These are phyloP conservation scores for Phytophthora pini DNA, from an alignment of 352 stramenopile genomes.

Conservation along the genomic window DNA sequence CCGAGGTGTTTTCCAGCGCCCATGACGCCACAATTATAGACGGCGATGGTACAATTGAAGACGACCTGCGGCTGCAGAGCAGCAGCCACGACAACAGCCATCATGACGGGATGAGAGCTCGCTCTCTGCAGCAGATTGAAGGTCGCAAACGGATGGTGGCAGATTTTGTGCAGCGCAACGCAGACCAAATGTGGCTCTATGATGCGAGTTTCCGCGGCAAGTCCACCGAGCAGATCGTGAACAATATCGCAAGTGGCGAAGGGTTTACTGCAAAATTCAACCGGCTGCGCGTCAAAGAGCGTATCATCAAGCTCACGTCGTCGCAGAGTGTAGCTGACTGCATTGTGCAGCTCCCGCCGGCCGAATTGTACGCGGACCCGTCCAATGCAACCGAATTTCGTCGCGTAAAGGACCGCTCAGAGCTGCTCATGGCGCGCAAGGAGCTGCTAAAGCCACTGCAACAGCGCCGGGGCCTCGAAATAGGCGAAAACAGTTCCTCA, in stretches of 20 bases:
- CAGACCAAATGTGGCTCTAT: conserved; percentile 65
- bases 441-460: conserved; percentile 64
- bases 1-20: conserved; percentile 41
- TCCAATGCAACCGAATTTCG: conserved; percentile 51
- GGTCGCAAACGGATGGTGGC: conserved; percentile 62
- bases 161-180: conserved; percentile 68
- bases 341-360: conserved; percentile 48
- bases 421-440: conserved; percentile 53
- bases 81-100: conserved; percentile 12
- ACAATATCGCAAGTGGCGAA: conserved; percentile 53
- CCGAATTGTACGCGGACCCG: conserved; percentile 41
- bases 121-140: conserved; percentile 52
- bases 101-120: conserved; percentile 10
- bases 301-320: conserved; percentile 66
- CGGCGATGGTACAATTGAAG: too few species aligned
- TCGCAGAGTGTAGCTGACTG: conserved; percentile 60
- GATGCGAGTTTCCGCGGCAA: conserved; percentile 51
- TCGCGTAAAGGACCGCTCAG: conserved; percentile 52
- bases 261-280: conserved; percentile 62
- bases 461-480: conserved; percentile 25
- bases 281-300: conserved; percentile 63
- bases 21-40: conserved; percentile 70
- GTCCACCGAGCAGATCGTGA: conserved; percentile 43
- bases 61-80: too few species aligned
- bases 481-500: neutral